These are phyloP conservation scores for Malbranchea zuffiana DNA, from an alignment of 2,329 filamentous ascomycete genomes.

Conservation along the genomic window DNA sequence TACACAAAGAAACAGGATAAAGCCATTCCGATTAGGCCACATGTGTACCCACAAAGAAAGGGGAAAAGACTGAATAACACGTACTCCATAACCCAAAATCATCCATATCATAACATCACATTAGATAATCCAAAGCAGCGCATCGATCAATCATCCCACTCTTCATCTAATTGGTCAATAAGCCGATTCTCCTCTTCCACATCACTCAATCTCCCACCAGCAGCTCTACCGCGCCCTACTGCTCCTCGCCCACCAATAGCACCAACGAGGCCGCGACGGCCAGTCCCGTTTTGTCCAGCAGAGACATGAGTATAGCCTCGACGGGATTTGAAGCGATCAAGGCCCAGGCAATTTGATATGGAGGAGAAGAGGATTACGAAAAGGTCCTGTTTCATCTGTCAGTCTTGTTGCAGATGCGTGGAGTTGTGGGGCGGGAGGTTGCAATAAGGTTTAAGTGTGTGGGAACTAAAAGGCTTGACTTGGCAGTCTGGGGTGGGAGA, in stretches of 20 bases:
- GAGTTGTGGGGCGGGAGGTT: constrained; percentile 3
- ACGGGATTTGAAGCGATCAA: constrained; percentile 23
- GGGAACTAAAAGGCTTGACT: constrained; percentile 1
- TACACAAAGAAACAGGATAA: no score
- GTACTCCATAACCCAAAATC: no score
- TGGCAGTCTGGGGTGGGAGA: constrained; percentile 1
- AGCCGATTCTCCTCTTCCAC: constrained; percentile 81
- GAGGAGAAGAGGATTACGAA: constrained; percentile 38
- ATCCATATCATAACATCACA: no score
- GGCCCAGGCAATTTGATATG: constrained; percentile 30
- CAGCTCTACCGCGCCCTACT: constrained; percentile 24
- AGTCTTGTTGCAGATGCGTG: constrained; percentile 1
- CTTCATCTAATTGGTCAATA: constrained; percentile 92
- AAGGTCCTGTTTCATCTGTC: constrained; percentile 33
- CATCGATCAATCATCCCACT: constrained; percentile 76
- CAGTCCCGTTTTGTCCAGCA: constrained; percentile 16
- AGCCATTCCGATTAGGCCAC: no score
- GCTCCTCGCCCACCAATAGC: constrained; percentile 26
- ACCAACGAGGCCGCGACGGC: constrained; percentile 23
- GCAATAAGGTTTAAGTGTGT: constrained; percentile 5
- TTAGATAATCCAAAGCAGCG: no score
- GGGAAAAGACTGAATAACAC: no score
- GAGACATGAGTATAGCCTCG: constrained; percentile 27
- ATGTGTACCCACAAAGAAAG: no score
- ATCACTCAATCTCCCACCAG: constrained; percentile 26